Base-by-base conservation (phyloP, 225 moss, liverwort and hornwort genomes). In the Pseudisothecium myosuroides region DNA sequence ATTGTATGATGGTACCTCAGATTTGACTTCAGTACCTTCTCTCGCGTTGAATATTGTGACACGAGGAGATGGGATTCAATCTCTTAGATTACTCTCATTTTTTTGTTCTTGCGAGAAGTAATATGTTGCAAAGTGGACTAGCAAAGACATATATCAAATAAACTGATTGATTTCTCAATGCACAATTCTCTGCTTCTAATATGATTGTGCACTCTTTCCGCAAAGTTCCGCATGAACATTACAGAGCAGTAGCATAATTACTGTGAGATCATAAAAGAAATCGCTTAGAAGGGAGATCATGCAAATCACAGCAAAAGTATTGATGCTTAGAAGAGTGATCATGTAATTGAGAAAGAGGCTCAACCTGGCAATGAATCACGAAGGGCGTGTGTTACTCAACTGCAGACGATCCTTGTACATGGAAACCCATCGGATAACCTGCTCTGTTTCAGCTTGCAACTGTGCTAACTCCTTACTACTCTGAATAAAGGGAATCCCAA, bases 401-500 rank as follows among this genome's bases (percentile, higher is more conserved):
- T 88, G 91, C 88, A 94, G 80, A 80, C 91, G 93, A 83, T 93
- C 92, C 81, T 86, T 90, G 90, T 94, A 92, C 90, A 94, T 90
- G 55, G 94, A 92, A 80, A 98, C 90, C 98, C 98, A 98, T 87
- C 93, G 88, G 83, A 94, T 80, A 68, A 97, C 95, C 91, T 96
- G 93, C 67, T 95, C 93, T 69, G 93, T 93, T 55, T 95, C 91
- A 65, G 94, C 98, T 90, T 96, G 89, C 85, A 97, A 86, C 65
- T 95, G 94, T 37, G 92, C 93, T 39, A 86, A 90, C 59, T 90
- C 88, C 66, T 90, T 92, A 77, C 60, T 80, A 55, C 62, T 82
- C 72, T 88, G 91, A 76, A 67, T 69, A 36, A 98, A 96, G 37
- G 98, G 96, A 87, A 96, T 89, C 67, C 97, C 97, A 73, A 96